Evolutionary conservation across 768 basidiomycete genomes (phyloP).

Genomic region (Tylopilus sp.): DNA sequence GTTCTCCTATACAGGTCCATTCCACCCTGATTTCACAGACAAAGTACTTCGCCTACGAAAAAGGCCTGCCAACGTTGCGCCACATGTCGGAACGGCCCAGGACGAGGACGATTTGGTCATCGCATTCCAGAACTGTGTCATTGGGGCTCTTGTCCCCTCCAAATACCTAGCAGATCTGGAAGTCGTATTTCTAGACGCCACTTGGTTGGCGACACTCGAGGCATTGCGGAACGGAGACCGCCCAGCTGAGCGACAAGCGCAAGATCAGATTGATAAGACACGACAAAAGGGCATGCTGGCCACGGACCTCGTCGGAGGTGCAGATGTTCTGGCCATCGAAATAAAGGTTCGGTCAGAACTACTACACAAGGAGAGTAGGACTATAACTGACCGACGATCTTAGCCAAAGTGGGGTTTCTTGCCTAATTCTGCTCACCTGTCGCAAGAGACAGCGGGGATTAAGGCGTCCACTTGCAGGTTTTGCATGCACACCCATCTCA

Average conservation of each 20-base stretch:
- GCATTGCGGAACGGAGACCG: constrained; percentile 45
- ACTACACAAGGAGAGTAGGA: not conserved
- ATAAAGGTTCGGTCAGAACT: constrained; percentile 66
- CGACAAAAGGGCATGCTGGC: constrained; percentile 65
- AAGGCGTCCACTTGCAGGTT: constrained; percentile 83
- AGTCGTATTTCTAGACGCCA: constrained; percentile 40
- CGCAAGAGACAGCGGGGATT: constrained; percentile 48
- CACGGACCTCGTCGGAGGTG: constrained; percentile 70
- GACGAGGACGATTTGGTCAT: constrained; percentile 40
- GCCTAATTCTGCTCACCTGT: constrained; percentile 60
- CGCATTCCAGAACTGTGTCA: constrained; percentile 61
- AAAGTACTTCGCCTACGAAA: constrained; percentile 82
- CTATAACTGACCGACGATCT: not conserved
- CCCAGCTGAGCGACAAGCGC: constrained; percentile 51
- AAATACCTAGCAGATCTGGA: constrained; percentile 57
- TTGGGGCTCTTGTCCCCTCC: constrained; percentile 60
- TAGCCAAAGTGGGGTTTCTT: constrained; percentile 99
- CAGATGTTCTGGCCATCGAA: constrained; percentile 67
- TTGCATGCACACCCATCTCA: constrained; percentile 79
- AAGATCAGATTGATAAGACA: constrained; percentile 56
- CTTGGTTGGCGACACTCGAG: constrained; percentile 62
- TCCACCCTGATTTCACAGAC: constrained; percentile 48
- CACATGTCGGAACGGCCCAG: constrained; percentile 25
- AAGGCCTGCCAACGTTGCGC: constrained; percentile 17
- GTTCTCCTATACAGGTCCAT: constrained; percentile 70